Percentiles rank a stretch among this genome's conserved stretches.
Conservation (phyloP, 371 early-diverging fungal genomes). For the Smittium mucronatum region DNA sequence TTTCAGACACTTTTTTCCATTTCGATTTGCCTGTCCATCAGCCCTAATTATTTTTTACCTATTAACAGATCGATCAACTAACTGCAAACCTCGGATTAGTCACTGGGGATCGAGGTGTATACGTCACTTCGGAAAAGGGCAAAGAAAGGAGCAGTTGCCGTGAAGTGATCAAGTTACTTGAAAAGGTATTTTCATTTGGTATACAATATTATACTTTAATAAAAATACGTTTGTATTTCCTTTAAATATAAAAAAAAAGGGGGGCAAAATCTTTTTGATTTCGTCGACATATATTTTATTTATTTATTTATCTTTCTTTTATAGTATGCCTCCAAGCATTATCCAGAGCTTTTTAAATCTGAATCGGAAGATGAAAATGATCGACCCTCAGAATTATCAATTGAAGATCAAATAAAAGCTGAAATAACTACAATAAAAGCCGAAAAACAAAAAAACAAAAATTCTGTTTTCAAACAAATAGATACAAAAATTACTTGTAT, state of each 20-base stretch:
- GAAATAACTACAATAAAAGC: slow-evolving; percentile 30
- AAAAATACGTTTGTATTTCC: not conserved
- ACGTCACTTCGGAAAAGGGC: not conserved
- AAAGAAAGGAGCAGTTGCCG: slow-evolving; percentile 5
- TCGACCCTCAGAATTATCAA: slow-evolving; percentile 13
- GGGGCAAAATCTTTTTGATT: too few species aligned
- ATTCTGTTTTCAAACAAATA: slow-evolving; percentile 7
- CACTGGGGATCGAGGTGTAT: slow-evolving; percentile 4
- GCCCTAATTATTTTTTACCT: not conserved
- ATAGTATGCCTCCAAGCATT: not conserved
- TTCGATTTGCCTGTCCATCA: not conserved
- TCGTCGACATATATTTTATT: not conserved
- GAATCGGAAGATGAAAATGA: slow-evolving; percentile 13
- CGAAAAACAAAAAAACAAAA: slow-evolving; percentile 13
- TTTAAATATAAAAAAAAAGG: not conserved
- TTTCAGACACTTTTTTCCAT: not conserved
- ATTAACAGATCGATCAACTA: slow-evolving; percentile 5
- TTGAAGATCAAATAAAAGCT: slow-evolving; percentile 31
- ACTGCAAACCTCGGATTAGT: not conserved
- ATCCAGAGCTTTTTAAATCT: not conserved
- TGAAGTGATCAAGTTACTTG: slow-evolving; percentile 7
- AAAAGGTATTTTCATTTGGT: not conserved
- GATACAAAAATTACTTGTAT: not conserved
- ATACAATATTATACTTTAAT: not conserved
- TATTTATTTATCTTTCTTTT: not conserved